Percentiles rank a stretch among this genome's conserved stretches.
Conservation (phyloP, 306 rosid genomes). For the Nissolia schottii region DNA sequence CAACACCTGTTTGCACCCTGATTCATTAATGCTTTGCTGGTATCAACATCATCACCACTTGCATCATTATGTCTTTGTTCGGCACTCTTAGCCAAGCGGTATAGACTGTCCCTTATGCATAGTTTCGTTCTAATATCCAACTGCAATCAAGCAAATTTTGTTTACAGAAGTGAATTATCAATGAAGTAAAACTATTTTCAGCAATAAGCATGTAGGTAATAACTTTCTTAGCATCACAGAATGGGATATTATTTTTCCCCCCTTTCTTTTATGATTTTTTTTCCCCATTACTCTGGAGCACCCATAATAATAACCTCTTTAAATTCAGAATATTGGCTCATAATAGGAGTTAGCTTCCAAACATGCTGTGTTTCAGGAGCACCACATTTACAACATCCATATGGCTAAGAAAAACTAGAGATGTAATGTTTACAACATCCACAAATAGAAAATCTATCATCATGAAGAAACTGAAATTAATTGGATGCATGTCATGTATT, state of each 20-base stretch:
- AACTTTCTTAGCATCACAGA: conserved; percentile 1
- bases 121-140: conserved; percentile 67
- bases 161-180: neutral
- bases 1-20: conserved; percentile 51
- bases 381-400: conserved; percentile 3
- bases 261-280: neutral
- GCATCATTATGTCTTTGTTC: conserved; percentile 60
- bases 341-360: neutral
- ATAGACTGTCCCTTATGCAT: conserved; percentile 72
- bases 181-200: neutral
- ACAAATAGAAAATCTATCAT: neutral
- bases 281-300: neutral
- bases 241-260: neutral
- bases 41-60: conserved; percentile 39
- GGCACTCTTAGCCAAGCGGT: conserved; percentile 76
- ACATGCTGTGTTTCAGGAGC: neutral
- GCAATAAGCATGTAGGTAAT: neutral
- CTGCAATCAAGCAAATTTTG: conserved; percentile 35
- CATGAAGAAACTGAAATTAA: conserved; percentile 6
- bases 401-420: conserved; percentile 1
- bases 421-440: neutral
- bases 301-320: neutral
- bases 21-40: conserved; percentile 21
- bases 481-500: neutral
- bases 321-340: neutral